Percentiles rank a stretch among this genome's conserved stretches.
phyloP scores from a whole-genome alignment of 371 early-diverging fungal genomes.

The Mucor indicus region DNA sequence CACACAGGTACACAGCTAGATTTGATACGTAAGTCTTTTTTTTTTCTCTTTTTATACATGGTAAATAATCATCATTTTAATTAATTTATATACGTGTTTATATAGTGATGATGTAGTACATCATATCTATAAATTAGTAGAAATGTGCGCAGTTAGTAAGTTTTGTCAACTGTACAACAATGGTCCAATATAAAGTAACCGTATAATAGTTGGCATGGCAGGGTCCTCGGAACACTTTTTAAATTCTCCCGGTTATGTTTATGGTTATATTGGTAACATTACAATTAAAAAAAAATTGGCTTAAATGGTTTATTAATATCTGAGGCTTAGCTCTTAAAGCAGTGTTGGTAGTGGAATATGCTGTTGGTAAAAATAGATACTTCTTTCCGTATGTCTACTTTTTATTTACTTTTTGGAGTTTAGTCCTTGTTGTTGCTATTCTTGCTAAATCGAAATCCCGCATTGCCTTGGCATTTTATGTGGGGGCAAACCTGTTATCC shows the following conservation, averaged over 20 bases:
- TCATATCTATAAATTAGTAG: constrained; percentile 45
- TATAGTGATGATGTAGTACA: constrained; percentile 48
- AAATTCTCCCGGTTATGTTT: constrained; percentile 41
- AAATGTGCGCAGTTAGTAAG: constrained; percentile 54
- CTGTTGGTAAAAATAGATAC: constrained; percentile 39
- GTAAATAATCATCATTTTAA: no score
- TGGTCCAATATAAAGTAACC: neutral
- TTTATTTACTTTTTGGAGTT: neutral
- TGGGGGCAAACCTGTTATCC: constrained; percentile 47
- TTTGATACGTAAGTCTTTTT: constrained; percentile 56
- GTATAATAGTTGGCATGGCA: constrained; percentile 43
- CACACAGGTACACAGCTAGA: constrained; percentile 45
- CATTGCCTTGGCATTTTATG: constrained; percentile 34
- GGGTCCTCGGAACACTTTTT: constrained; percentile 46
- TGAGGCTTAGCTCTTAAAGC: constrained; percentile 33
- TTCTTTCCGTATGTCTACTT: neutral
- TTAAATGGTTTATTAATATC: neutral
- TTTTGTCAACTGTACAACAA: neutral
- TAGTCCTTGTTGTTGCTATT: constrained; percentile 40
- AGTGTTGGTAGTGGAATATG: constrained; percentile 51
- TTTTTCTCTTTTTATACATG: no score
- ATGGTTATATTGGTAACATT: constrained; percentile 51
- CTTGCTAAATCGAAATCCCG: constrained; percentile 45
- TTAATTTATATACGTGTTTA: no score
- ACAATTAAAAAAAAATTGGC: constrained; percentile 1